Evolutionary conservation across 1,284 basidiomycete genomes (phyloP).

Genomic region (Cutaneotrichosporon dermatis): DNA sequence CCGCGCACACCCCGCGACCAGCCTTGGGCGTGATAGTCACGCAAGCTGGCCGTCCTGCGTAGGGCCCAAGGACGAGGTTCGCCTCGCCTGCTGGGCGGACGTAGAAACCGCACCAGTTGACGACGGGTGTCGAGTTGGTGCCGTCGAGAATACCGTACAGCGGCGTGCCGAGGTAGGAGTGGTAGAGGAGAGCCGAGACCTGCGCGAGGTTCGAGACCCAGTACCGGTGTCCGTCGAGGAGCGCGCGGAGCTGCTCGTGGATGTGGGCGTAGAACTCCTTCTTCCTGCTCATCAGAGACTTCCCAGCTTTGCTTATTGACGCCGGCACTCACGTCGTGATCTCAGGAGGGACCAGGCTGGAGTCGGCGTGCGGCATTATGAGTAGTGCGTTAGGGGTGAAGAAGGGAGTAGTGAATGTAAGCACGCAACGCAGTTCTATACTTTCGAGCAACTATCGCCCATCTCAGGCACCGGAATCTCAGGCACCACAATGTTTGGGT

Average conservation of each 20-base stretch:
- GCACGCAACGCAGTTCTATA: too few species aligned
- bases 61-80: slow-evolving; percentile 68
- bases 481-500: too few species aligned
- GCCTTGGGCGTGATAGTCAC: slow-evolving; percentile 64
- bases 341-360: too few species aligned
- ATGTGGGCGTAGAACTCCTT: slow-evolving; percentile 72
- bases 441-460: too few species aligned
- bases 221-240: slow-evolving; percentile 64
- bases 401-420: too few species aligned
- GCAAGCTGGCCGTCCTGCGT: slow-evolving; percentile 82
- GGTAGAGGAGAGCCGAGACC: slow-evolving; percentile 70
- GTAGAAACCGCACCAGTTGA: slow-evolving; percentile 90
- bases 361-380: too few species aligned
- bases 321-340: too few species aligned
- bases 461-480: too few species aligned
- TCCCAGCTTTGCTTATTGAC: too few species aligned
- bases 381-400: too few species aligned
- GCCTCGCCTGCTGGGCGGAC: slow-evolving; percentile 56
- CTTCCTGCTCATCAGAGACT: slow-evolving; percentile 52
- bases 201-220: slow-evolving; percentile 90
- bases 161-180: slow-evolving; percentile 61
- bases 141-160: slow-evolving; percentile 57
- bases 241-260: slow-evolving; percentile 57
- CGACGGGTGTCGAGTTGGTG: slow-evolving; percentile 55
- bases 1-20: slow-evolving; percentile 73